phyloP scores from a whole-genome alignment of 805 yeast genomes.

The Wickerhamiella brachini region DNA sequence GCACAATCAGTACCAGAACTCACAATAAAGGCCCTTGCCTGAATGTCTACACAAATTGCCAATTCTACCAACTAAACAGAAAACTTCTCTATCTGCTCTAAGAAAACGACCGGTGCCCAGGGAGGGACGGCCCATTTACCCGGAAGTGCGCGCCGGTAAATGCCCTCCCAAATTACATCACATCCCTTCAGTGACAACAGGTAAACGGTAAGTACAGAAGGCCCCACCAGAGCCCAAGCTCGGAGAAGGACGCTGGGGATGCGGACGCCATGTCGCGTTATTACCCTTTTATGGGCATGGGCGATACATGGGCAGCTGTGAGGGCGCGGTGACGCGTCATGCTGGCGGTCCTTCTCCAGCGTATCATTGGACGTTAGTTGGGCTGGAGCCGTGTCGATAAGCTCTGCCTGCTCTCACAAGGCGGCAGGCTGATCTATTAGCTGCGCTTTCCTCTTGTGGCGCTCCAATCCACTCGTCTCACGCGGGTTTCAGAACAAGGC shows the following conservation, averaged over 20 bases:
- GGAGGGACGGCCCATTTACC: not conserved
- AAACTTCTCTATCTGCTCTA: too few species aligned
- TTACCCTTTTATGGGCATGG: not conserved
- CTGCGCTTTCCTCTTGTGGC: too few species aligned
- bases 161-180: not conserved
- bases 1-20: too few species aligned
- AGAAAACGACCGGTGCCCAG: too few species aligned
- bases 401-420: not conserved
- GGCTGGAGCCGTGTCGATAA: not conserved
- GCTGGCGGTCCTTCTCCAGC: not conserved
- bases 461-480: too few species aligned
- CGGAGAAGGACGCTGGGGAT: too few species aligned
- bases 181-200: not conserved
- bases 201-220: not conserved
- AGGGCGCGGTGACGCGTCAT: not conserved
- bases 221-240: not conserved
- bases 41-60: too few species aligned
- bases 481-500: not conserved
- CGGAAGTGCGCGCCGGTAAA: not conserved
- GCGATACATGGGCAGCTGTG: not conserved
- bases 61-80: too few species aligned
- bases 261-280: not conserved
- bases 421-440: too few species aligned
- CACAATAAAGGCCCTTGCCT: too few species aligned
- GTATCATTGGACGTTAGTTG: too few species aligned